These are phyloP conservation scores for Teratosphaeria destructans DNA, from an alignment of 2,329 filamentous ascomycete genomes.

Conservation along the genomic window DNA sequence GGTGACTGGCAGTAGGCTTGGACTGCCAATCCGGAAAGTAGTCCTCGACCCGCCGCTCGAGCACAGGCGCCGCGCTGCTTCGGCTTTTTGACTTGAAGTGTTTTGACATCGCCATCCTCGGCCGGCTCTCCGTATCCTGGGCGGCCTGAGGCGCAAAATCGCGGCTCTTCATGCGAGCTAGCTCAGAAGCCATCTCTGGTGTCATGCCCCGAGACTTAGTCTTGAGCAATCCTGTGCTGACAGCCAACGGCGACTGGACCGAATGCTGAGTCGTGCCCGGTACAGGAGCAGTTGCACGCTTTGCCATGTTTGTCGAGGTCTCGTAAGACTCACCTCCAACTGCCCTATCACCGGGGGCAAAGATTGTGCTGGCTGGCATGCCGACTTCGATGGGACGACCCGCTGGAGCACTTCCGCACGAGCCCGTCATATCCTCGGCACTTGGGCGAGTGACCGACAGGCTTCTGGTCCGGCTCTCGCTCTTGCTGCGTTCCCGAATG, in stretches of 20 bases:
- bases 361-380: conserved; percentile 22
- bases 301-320: conserved; percentile 21
- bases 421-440: conserved; percentile 3
- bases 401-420: background rate
- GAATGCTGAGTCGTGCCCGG: conserved; percentile 2
- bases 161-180: conserved; percentile 15
- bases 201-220: conserved; percentile 12
- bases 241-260: conserved; percentile 8
- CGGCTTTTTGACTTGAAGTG: background rate
- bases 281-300: conserved; percentile 3
- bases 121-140: conserved; percentile 4
- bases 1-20: conserved; percentile 10
- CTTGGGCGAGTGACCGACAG: conserved; percentile 6
- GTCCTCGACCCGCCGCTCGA: conserved; percentile 14
- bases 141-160: conserved; percentile 7
- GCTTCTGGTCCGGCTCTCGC: conserved; percentile 10
- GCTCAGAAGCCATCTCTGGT: conserved; percentile 13
- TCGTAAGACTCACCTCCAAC: conserved; percentile 37
- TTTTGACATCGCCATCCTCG: conserved; percentile 4
- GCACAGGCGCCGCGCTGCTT: conserved; percentile 3
- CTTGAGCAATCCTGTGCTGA: conserved; percentile 6
- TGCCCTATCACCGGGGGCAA: conserved; percentile 31
- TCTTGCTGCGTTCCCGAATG: conserved; percentile 12
- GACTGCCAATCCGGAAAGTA: conserved; percentile 19
- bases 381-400: conserved; percentile 7